A percentile compares a stretch with the other conserved stretches of the same genome.
Conservation (phyloP, 2,329 filamentous ascomycete genomes). For the Onygenales sp. region DNA sequence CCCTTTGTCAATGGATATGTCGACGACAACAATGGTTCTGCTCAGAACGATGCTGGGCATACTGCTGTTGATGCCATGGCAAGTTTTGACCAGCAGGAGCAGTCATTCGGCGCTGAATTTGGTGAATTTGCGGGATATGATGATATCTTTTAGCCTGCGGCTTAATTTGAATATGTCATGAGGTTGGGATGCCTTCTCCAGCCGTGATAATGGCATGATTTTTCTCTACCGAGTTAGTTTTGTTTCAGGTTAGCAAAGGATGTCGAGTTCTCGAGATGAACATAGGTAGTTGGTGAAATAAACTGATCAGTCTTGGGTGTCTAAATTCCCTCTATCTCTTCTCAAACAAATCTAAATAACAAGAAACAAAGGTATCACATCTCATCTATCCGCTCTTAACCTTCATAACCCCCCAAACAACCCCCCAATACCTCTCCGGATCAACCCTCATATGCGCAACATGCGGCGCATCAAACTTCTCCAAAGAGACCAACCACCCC, state of each 20-base stretch:
- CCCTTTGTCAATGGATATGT: not conserved
- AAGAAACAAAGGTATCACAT: not conserved
- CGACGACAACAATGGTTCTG: not conserved
- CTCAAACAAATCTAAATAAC: not conserved
- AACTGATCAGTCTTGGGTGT: not conserved
- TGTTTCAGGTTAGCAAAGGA: no score
- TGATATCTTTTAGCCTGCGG: not conserved
- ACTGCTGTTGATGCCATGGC: not conserved
- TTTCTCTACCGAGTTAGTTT: no score
- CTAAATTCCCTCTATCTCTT: not conserved
- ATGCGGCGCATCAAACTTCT: constrained; percentile 30
- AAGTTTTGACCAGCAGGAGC: no score
- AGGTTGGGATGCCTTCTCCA: no score
- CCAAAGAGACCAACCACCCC: constrained; percentile 23
- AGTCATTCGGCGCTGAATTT: not conserved
- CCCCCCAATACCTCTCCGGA: constrained; percentile 30
- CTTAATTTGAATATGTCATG: not conserved
- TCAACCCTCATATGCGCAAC: constrained; percentile 31
- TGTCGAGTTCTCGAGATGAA: no score
- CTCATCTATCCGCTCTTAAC: not conserved
- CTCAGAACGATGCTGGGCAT: not conserved
- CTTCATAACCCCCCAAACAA: constrained; percentile 17
- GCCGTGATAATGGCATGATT: no score
- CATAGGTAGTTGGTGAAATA: no score
- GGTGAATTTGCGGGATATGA: not conserved